Evolutionary conservation across 192 early-diverging fungal species (phyloP).

Genomic region (Chytriomyces hyalinus): DNA sequence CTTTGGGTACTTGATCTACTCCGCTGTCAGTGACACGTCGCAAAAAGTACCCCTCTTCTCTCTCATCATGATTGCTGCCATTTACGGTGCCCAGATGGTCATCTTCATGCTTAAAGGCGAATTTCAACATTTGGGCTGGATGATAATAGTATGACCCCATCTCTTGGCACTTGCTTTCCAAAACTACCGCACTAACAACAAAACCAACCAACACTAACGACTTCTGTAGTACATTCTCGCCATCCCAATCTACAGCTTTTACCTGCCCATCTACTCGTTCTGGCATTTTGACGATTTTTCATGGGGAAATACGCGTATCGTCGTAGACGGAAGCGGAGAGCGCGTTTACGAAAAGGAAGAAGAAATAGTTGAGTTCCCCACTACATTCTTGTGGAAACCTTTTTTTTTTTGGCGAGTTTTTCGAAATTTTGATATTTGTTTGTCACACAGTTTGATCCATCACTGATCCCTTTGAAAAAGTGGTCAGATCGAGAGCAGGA

Average conservation of each 20-base stretch:
- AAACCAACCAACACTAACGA: background rate
- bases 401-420: constrained; percentile 22
- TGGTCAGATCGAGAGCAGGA: constrained; percentile 82
- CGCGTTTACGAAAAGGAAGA: constrained; percentile 45
- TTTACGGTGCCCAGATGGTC: constrained; percentile 83
- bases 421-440: constrained; percentile 57
- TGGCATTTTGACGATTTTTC: constrained; percentile 95
- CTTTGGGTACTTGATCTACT: constrained; percentile 70
- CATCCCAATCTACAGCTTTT: constrained; percentile 82
- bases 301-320: constrained; percentile 94
- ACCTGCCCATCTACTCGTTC: constrained; percentile 85
- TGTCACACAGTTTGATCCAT: constrained; percentile 74
- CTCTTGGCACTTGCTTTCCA: background rate
- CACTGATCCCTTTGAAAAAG: constrained; percentile 75
- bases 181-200: background rate
- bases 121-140: constrained; percentile 54
- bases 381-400: constrained; percentile 54
- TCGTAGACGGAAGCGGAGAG: constrained; percentile 82
- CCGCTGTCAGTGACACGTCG: constrained; percentile 57
- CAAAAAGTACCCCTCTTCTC: constrained; percentile 68
- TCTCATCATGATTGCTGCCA: constrained; percentile 76
- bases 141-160: constrained; percentile 42
- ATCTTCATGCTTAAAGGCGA: constrained; percentile 75
- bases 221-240: constrained; percentile 69
- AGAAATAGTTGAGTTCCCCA: constrained; percentile 50